phyloP scores from a whole-genome alignment of 169 alveolate species.

The Cryptosporidium bovis region DNA sequence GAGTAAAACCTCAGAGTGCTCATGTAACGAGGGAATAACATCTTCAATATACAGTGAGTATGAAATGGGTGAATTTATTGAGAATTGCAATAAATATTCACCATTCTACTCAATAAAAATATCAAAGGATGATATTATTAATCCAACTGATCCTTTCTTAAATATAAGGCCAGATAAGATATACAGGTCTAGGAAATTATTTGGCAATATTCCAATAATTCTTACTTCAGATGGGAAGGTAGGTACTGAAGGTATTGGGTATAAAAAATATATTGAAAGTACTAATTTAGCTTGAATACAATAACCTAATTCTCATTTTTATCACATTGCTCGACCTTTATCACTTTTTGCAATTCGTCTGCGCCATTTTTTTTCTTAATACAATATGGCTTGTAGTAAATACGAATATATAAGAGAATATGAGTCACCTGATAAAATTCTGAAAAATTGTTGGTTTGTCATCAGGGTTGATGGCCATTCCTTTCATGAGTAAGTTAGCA shows the following conservation, averaged over 20 bases:
- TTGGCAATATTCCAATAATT: conserved; percentile 21
- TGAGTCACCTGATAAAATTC: conserved; percentile 86
- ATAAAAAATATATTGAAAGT: conserved; percentile 47
- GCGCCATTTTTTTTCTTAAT: neutral
- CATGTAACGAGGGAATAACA: neutral
- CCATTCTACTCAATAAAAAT: conserved; percentile 11
- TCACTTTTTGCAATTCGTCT: neutral
- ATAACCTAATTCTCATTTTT: neutral
- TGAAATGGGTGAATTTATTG: neutral
- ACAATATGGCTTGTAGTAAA: conserved; percentile 86
- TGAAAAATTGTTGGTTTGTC: conserved; percentile 91
- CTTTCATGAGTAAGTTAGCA: conserved; percentile 83
- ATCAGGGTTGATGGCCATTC: conserved; percentile 95
- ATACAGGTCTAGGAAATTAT: conserved; percentile 16
- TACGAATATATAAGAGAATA: conserved; percentile 93
- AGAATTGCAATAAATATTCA: neutral
- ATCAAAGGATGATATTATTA: neutral
- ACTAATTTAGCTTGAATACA: neutral
- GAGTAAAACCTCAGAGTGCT: neutral
- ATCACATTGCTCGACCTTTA: neutral
- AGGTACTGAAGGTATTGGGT: conserved; percentile 65
- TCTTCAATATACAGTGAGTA: neutral
- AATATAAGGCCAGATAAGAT: conserved; percentile 71
- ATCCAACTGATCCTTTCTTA: conserved; percentile 64
- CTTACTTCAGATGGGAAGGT: conserved; percentile 12